Evolutionary conservation across 306 rosid species (phyloP).

Genomic region (Trichosanthes truncata): DNA sequence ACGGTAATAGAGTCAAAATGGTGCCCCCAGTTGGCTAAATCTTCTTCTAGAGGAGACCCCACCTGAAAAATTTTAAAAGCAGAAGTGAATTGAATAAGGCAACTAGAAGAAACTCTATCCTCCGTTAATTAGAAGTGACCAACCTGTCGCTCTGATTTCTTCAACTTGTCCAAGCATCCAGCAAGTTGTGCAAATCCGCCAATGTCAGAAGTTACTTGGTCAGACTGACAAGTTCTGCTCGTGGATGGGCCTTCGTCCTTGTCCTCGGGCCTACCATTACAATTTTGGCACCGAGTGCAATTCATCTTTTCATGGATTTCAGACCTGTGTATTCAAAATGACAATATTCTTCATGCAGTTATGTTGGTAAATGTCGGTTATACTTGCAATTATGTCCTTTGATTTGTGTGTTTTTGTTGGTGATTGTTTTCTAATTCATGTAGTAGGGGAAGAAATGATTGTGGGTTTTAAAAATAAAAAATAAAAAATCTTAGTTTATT

Average conservation of each 20-base stretch:
- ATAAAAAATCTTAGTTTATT: not conserved
- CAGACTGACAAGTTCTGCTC: conserved; percentile 22
- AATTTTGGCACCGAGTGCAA: conserved; percentile 68
- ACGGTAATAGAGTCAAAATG: conserved; percentile 68
- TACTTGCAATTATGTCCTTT: not conserved
- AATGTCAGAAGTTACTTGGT: conserved; percentile 52
- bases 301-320: conserved; percentile 85
- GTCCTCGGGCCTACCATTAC: conserved; percentile 22
- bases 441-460: not conserved
- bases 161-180: conserved; percentile 72
- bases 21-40: conserved; percentile 91
- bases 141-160: conserved; percentile 92
- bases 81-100: not conserved
- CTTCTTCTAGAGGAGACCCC: conserved; percentile 87
- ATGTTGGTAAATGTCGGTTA: not conserved
- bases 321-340: conserved; percentile 41
- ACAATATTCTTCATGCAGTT: not conserved
- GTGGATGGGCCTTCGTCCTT: conserved; percentile 19
- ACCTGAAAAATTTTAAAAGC: conserved; percentile 39
- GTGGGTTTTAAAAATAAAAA: no score
- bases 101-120: conserved; percentile 9
- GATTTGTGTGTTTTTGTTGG: not conserved
- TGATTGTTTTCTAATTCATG: not conserved
- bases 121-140: conserved; percentile 16
- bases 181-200: conserved; percentile 90